These are phyloP conservation scores for Cercospora sp. DNA, from an alignment of 2,329 filamentous ascomycete genomes.

Conservation along the genomic window DNA sequence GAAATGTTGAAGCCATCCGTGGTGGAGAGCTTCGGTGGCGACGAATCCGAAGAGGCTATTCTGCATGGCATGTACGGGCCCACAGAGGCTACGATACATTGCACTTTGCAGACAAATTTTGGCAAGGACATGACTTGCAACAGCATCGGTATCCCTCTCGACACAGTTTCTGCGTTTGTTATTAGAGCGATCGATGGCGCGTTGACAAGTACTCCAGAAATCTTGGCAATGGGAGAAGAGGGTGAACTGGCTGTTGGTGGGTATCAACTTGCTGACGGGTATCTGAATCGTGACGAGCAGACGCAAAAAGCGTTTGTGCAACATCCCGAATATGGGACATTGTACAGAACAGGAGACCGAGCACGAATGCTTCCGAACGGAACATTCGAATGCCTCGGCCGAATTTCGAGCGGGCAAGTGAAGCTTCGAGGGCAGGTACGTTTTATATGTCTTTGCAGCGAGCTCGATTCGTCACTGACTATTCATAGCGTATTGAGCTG, in stretches of 20 bases:
- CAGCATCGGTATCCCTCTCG: constrained; percentile 75
- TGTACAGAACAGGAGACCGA: constrained; percentile 86
- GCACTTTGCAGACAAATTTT: constrained; percentile 70
- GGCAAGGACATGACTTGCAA: constrained; percentile 57
- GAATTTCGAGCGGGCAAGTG: constrained; percentile 77
- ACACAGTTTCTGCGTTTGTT: constrained; percentile 78
- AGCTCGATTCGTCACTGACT: constrained; percentile 30
- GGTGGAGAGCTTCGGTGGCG: constrained; percentile 74
- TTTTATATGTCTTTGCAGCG: neutral
- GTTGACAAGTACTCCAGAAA: constrained; percentile 32
- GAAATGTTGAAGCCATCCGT: constrained; percentile 85
- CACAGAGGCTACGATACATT: constrained; percentile 89
- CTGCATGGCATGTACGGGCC: constrained; percentile 94
- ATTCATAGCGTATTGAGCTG: constrained; percentile 55
- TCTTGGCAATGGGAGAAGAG: constrained; percentile 65
- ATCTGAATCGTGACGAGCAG: constrained; percentile 77
- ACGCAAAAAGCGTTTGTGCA: constrained; percentile 70
- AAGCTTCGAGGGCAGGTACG: constrained; percentile 73
- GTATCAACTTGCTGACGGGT: constrained; percentile 73
- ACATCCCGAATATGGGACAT: constrained; percentile 61
- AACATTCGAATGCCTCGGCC: constrained; percentile 77
- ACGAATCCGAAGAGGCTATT: constrained; percentile 56
- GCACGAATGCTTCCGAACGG: constrained; percentile 68
- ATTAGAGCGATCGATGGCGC: constrained; percentile 41
- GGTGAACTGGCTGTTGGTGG: constrained; percentile 84